phyloP scores from a whole-genome alignment of 2,329 filamentous ascomycete species.

The Colletotrichum orchidophilum region DNA sequence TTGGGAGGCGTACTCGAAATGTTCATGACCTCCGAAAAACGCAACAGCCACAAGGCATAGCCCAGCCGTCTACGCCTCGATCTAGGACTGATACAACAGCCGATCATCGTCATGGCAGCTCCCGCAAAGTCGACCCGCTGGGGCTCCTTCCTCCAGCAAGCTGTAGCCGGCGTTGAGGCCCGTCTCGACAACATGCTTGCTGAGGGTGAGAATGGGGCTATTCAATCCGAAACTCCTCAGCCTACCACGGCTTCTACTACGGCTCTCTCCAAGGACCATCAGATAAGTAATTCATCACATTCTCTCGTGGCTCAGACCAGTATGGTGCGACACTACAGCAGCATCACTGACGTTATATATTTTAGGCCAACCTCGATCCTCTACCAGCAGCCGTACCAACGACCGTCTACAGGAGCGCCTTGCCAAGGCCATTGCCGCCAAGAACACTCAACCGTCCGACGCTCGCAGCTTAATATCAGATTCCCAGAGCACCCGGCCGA shows the following conservation, averaged over 20 bases:
- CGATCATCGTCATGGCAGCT: conserved; percentile 53
- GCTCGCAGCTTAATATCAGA: conserved; percentile 17
- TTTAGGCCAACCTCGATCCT: conserved; percentile 67
- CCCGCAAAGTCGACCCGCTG: conserved; percentile 70
- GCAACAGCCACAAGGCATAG: conserved; percentile 24
- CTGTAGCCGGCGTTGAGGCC: conserved; percentile 93
- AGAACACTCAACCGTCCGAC: conserved; percentile 42
- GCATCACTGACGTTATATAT: conserved; percentile 35
- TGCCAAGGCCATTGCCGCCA: conserved; percentile 85
- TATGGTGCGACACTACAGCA: not conserved
- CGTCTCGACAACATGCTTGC: conserved; percentile 90
- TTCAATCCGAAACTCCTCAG: not conserved
- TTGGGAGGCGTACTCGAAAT: conserved; percentile 8
- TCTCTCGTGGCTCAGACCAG: not conserved
- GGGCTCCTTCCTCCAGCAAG: conserved; percentile 86
- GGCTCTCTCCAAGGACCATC: conserved; percentile 5
- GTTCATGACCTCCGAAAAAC: conserved; percentile 6
- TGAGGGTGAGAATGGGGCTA: conserved; percentile 66
- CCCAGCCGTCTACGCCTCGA: not conserved
- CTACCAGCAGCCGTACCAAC: conserved; percentile 71
- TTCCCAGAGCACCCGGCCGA: conserved; percentile 3
- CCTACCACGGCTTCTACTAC: not conserved
- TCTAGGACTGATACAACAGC: conserved; percentile 42
- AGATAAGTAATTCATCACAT: not conserved
- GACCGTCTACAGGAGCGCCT: conserved; percentile 90